A percentile compares a stretch with the other conserved stretches of the same genome.
phyloP scores from a whole-genome alignment of 768 basidiomycete genomes.

The Aureoboletus auriporus region DNA sequence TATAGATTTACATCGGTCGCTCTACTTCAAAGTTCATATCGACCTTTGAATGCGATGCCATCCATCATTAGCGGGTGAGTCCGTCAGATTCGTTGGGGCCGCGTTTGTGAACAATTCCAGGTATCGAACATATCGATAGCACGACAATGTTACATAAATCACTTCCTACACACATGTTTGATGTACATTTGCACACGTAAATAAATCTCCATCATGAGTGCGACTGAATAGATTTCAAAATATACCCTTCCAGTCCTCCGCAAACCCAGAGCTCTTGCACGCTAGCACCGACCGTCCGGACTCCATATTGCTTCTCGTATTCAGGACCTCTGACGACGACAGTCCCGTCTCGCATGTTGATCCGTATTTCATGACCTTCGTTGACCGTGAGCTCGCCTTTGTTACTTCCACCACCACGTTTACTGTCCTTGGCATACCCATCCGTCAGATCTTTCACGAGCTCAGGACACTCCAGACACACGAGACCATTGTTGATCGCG shows the following conservation, averaged over 20 bases:
- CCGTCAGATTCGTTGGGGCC: too few species aligned
- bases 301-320: conserved; percentile 55
- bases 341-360: conserved; percentile 68
- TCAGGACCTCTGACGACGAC: conserved; percentile 46
- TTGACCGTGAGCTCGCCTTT: conserved; percentile 85
- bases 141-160: too few species aligned
- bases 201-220: conserved; percentile 17
- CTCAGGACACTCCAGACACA: conserved; percentile 90
- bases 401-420: conserved; percentile 72
- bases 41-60: too few species aligned
- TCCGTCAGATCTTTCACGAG: conserved; percentile 82
- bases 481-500: conserved; percentile 96
- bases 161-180: background rate
- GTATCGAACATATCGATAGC: background rate
- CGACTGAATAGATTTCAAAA: conserved; percentile 63
- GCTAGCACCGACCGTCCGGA: conserved; percentile 82
- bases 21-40: too few species aligned
- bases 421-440: conserved; percentile 67
- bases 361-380: conserved; percentile 56
- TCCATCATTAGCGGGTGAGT: too few species aligned
- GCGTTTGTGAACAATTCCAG: background rate
- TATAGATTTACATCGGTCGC: background rate
- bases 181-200: background rate
- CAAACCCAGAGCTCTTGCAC: conserved; percentile 98
- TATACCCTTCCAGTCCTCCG: conserved; percentile 90